phyloP scores from a whole-genome alignment of 306 rosid genomes.

The Citrullus mucosospermus region DNA sequence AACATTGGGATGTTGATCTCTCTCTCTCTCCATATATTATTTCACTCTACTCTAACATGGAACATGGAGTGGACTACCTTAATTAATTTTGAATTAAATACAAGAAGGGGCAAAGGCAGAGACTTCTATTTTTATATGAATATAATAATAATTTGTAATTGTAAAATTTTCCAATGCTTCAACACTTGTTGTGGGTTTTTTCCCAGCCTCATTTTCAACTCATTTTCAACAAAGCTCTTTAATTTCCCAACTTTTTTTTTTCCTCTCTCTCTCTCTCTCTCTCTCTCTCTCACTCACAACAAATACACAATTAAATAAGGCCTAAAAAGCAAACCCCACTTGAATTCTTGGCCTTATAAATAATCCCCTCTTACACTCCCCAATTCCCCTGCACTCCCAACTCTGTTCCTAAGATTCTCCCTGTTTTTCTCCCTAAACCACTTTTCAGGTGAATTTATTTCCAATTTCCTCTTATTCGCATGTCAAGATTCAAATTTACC shows the following conservation, averaged over 20 bases:
- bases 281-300: too few relatives aligned
- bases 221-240: too few relatives aligned
- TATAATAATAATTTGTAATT: too few relatives aligned
- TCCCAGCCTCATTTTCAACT: background rate
- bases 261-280: too few relatives aligned
- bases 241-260: too few relatives aligned
- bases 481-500: too few relatives aligned
- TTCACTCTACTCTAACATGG: background rate
- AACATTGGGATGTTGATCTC: too few relatives aligned
- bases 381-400: constrained; percentile 20
- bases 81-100: background rate
- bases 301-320: background rate
- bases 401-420: background rate
- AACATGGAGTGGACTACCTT: background rate
- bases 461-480: background rate
- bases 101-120: background rate
- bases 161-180: background rate
- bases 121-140: too few relatives aligned
- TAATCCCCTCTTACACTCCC: constrained; percentile 32
- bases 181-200: too few relatives aligned
- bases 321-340: background rate
- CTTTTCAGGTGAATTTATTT: background rate
- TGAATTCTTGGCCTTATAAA: constrained; percentile 21
- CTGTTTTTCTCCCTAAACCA: background rate
- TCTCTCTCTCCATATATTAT: background rate